Conservation (phyloP, 352 stramenopile genomes). For the Phytophthora macrochlamydospora region DNA sequence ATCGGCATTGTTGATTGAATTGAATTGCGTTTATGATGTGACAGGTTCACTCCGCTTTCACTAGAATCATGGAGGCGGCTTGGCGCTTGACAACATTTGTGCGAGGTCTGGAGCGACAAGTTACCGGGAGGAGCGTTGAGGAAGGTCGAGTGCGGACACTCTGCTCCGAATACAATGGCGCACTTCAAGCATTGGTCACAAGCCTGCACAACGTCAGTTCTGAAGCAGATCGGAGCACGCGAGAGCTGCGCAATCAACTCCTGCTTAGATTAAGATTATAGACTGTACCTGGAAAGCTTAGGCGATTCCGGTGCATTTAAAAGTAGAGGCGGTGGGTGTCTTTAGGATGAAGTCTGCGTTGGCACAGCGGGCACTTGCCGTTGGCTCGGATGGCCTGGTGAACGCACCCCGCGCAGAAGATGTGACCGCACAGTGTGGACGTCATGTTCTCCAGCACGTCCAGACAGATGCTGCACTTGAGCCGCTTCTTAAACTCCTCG, state of each 20-base stretch:
- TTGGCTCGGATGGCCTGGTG: conserved; percentile 67
- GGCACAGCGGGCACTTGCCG: conserved; percentile 78
- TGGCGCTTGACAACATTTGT: conserved; percentile 46
- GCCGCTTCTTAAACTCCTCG: conserved; percentile 71
- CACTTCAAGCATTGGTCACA: conserved; percentile 25
- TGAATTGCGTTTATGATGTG: not conserved
- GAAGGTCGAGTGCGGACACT: conserved; percentile 21
- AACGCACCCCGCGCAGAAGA: conserved; percentile 83
- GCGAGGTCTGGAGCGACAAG: conserved; percentile 31
- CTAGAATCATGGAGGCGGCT: conserved; percentile 17
- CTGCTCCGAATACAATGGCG: conserved; percentile 30
- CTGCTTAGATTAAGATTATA: conserved; percentile 23
- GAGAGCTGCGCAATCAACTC: conserved; percentile 19
- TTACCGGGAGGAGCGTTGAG: conserved; percentile 18
- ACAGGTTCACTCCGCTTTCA: conserved; percentile 43
- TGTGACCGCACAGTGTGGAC: conserved; percentile 79
- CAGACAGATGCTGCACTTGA: conserved; percentile 88
- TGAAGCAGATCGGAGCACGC: conserved; percentile 33
- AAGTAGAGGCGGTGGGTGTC: conserved; percentile 87
- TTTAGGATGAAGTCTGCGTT: conserved; percentile 57
- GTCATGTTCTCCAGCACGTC: conserved; percentile 83
- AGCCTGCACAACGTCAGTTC: conserved; percentile 29
- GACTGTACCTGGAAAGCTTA: conserved; percentile 8
- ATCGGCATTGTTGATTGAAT: too few relatives aligned
- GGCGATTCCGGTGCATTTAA: conserved; percentile 31